Conservation (phyloP, 345 rosid genomes). For the Heritiera littoralis region DNA sequence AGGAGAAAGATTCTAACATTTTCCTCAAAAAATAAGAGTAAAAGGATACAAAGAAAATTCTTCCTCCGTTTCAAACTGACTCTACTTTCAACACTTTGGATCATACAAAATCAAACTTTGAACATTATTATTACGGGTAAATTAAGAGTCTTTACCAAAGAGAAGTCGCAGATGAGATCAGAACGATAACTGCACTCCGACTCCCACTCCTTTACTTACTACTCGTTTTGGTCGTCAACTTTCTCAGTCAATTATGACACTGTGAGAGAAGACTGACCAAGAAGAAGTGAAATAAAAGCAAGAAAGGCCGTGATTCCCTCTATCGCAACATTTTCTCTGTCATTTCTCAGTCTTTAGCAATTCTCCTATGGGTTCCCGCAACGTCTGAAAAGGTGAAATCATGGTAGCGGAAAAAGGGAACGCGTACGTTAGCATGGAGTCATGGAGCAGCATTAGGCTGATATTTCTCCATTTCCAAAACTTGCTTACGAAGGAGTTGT, state of each 20-base stretch:
- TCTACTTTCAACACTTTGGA: no score
- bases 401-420: no score
- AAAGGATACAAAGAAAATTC: no score
- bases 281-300: not conserved
- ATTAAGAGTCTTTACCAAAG: not conserved
- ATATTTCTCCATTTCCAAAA: no score
- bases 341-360: not conserved
- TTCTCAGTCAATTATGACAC: not conserved
- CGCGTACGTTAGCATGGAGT: no score
- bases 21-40: not conserved
- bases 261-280: not conserved
- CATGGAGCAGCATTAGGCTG: no score
- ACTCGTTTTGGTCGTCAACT: not conserved
- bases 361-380: not conserved
- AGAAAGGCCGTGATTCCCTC: not conserved
- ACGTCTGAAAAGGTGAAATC: not conserved
- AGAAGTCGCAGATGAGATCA: not conserved
- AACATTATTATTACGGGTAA: not conserved
- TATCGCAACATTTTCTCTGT: not conserved
- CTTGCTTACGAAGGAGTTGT: no score
- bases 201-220: no score
- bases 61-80: not conserved
- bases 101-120: no score
- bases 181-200: not conserved
- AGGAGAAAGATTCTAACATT: not conserved